Base-by-base conservation (phyloP, 139 green algal genomes). In the Zygnema cylindricum region DNA sequence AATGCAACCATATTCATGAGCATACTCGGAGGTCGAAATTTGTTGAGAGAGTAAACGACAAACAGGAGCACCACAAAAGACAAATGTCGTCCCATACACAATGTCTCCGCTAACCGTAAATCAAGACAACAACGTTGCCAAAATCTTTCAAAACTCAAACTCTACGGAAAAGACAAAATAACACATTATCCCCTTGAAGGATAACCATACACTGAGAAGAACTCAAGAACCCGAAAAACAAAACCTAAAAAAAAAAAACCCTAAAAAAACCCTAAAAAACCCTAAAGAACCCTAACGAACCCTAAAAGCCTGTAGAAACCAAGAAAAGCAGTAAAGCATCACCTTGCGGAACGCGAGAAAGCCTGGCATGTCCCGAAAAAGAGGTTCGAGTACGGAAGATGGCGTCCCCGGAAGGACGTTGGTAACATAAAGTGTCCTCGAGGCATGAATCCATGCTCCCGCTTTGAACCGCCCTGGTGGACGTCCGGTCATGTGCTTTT, bases 351-450 rank as follows among this genome's bases (percentile, higher is more conserved):
- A 69, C 0, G 85, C 85, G 40, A 89, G 39, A 30, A 89, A 89
- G 38, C 85, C 85, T 21, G 86, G 76, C 33, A 89, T 49, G 42
- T 89, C 41, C 0, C 78, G 32, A 23, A 89, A 89, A 3, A 89
- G 55, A 76, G 38, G 23, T 11, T 90, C 77, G n/a, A 90, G 85
- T 21, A 49, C 22, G 25, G 88, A 33, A 2, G 85, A 76, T 7
- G 77, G 35, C 32, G 78, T 69, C 38, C 85, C 85, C 16, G 85
- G 78, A 33, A 76, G 30, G 30, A 90, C 81, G 43, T 90, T 90
- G 79, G 85, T 90, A 30, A 90, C 55, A 76, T 90, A 90, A 32
- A 90, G 85, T 21, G 85, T 90, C 76, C 85, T 76, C 1, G 85
- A 90, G n/a, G 78, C 25, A 39, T 90, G 77, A 3, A 90, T 76